Evolutionary conservation across 345 rosid species (phyloP).

Genomic region (Arabidopsis arenosa): DNA sequence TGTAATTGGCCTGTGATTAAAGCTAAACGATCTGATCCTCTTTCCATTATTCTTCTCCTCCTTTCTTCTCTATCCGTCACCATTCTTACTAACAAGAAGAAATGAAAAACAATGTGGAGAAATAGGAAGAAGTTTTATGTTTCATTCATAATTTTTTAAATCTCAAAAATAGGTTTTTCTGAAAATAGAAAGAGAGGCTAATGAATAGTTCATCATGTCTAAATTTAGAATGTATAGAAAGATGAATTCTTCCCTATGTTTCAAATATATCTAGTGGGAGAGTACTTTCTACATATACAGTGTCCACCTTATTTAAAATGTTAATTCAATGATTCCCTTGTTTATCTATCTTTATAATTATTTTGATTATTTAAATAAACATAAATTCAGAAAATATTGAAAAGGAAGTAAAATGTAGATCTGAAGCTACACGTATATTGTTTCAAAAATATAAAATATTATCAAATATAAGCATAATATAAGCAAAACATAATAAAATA

Average conservation of each 20-base stretch:
- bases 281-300: not conserved
- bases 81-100: slow-evolving; percentile 28
- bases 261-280: not conserved
- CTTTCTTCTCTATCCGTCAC: slow-evolving; percentile 52
- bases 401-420: no score
- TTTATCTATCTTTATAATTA: no score
- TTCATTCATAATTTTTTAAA: slow-evolving; percentile 17
- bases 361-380: no score
- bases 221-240: slow-evolving; percentile 25
- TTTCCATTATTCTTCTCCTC: slow-evolving; percentile 55
- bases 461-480: no score
- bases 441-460: no score
- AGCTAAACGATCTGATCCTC: slow-evolving; percentile 63
- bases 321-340: no score
- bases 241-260: not conserved
- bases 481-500: no score
- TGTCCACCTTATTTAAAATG: not conserved
- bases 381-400: no score
- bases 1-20: slow-evolving; percentile 59
- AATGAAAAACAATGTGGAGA: not conserved
- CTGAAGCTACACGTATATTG: no score
- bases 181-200: slow-evolving; percentile 33
- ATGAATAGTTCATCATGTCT: slow-evolving; percentile 36
- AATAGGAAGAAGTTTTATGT: not conserved
- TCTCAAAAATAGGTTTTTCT: not conserved